phyloP scores from a whole-genome alignment of 805 yeast genomes.

The Ogataea chonburiensis region DNA sequence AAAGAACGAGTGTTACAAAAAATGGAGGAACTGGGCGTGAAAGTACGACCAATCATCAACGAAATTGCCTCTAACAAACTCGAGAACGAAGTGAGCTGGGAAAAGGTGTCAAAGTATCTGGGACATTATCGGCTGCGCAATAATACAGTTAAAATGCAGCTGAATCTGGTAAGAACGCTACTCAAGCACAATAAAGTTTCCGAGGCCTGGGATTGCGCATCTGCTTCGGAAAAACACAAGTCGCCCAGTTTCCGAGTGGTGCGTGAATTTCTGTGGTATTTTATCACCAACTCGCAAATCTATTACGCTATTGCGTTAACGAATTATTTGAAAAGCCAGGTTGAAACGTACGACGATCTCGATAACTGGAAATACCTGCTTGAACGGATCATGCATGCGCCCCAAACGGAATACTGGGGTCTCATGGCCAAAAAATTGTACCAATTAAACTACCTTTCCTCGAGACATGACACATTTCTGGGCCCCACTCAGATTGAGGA shows the following conservation, averaged over 20 bases:
- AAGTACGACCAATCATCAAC: conserved; percentile 4
- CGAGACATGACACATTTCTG: conserved; percentile 2
- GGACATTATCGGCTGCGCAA: conserved; percentile 1
- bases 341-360: conserved; percentile 12
- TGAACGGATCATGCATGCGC: conserved; percentile 2
- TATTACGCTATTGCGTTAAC: conserved; percentile 19
- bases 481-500: conserved; percentile 6
- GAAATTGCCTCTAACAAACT: conserved; percentile 8
- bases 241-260: conserved; percentile 14
- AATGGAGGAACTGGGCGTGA: conserved; percentile 5
- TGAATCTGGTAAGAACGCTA: conserved; percentile 3
- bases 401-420: conserved; percentile 13
- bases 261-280: conserved; percentile 14
- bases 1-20: conserved; percentile 6
- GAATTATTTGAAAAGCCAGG: conserved; percentile 8
- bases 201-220: conserved; percentile 16
- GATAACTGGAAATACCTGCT: conserved; percentile 11
- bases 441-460: conserved; percentile 9
- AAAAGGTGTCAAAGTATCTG: conserved; percentile 1
- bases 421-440: conserved; percentile 16
- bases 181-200: conserved; percentile 2
- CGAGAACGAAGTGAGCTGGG: neutral
- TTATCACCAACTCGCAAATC: conserved; percentile 11
- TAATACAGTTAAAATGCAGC: neutral
- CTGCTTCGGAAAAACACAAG: conserved; percentile 3